A percentile compares a stretch with the other conserved stretches of the same genome.
These are phyloP conservation scores for Moesziomyces parantarcticus DNA, from an alignment of 1,284 basidiomycete species.

Conservation along the genomic window DNA sequence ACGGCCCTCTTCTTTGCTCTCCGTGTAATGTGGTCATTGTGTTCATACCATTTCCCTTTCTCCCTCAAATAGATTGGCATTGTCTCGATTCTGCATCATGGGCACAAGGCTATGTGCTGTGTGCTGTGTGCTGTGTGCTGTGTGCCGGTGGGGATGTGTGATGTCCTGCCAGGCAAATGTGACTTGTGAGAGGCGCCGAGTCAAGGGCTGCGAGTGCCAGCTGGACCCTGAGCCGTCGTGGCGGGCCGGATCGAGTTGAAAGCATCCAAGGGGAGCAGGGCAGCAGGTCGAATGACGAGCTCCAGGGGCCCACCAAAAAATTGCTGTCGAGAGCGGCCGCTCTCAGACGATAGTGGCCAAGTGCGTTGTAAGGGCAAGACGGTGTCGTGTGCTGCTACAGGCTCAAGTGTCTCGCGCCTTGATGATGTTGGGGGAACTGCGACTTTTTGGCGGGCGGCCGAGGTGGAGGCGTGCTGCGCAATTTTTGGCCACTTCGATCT, in stretches of 20 bases:
- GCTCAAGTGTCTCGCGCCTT: not conserved
- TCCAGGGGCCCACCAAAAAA: too few species aligned
- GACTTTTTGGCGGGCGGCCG: too few species aligned
- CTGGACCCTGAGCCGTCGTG: too few species aligned
- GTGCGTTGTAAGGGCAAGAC: not conserved
- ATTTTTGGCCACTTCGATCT: not conserved
- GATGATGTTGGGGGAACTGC: not conserved
- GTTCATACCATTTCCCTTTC: slow-evolving; percentile 4
- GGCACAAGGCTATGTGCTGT: not conserved
- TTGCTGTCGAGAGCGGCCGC: not conserved
- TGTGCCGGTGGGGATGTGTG: too few species aligned
- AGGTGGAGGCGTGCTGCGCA: not conserved
- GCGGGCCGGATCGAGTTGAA: too few species aligned
- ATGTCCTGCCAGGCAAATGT: too few species aligned
- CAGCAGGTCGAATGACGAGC: too few species aligned
- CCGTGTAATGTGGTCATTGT: slow-evolving; percentile 6
- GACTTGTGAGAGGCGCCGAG: too few species aligned
- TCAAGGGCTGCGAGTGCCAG: too few species aligned
- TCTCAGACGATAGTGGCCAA: not conserved
- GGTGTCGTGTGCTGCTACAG: too few species aligned
- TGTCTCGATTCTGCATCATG: not conserved
- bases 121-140: not conserved
- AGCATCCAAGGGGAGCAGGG: too few species aligned
- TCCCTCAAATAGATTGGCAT: slow-evolving; percentile 7
- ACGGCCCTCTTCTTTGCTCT: not conserved